Conservation (phyloP, 2,329 filamentous ascomycete genomes). For the Aspergillus aculeatinus region DNA sequence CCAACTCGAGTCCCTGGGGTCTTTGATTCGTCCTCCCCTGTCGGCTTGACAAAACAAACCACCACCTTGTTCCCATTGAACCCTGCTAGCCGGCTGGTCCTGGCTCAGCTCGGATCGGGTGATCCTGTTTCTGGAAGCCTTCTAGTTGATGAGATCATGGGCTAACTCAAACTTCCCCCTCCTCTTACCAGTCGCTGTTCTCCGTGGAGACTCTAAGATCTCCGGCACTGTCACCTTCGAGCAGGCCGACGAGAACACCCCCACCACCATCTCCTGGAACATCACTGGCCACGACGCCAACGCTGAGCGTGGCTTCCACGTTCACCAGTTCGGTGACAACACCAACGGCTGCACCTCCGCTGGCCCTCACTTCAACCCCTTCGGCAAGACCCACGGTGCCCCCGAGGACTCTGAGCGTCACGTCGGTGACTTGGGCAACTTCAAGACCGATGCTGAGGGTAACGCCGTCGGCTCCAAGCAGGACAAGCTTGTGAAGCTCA, state of each 20-base stretch:
- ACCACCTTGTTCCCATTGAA: not conserved
- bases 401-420: conserved; percentile 81
- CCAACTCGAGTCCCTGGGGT: not conserved
- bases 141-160: conserved; percentile 8
- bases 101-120: not conserved
- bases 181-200: conserved; percentile 72
- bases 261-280: conserved; percentile 88
- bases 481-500: conserved; percentile 90
- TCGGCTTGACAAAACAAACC: conserved; percentile 8
- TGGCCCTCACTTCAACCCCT: conserved; percentile 98
- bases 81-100: not conserved
- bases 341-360: conserved; percentile 99
- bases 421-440: conserved; percentile 96
- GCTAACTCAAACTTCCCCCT: conserved; percentile 6
- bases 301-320: conserved; percentile 95
- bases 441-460: conserved; percentile 90
- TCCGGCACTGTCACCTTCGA: conserved; percentile 92
- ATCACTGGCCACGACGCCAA: conserved; percentile 91
- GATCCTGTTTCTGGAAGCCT: conserved; percentile 8
- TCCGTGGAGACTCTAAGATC: conserved; percentile 98
- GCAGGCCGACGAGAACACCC: conserved; percentile 76
- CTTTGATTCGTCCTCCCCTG: conserved; percentile 6
- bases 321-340: conserved; percentile 99
- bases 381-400: conserved; percentile 87
- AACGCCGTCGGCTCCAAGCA: conserved; percentile 77